Evolutionary conservation across 2,329 filamentous ascomycete genomes (phyloP), one percentile per base, ranked within the genome.

Genomic region (Stenocarpella maydis): DNA sequence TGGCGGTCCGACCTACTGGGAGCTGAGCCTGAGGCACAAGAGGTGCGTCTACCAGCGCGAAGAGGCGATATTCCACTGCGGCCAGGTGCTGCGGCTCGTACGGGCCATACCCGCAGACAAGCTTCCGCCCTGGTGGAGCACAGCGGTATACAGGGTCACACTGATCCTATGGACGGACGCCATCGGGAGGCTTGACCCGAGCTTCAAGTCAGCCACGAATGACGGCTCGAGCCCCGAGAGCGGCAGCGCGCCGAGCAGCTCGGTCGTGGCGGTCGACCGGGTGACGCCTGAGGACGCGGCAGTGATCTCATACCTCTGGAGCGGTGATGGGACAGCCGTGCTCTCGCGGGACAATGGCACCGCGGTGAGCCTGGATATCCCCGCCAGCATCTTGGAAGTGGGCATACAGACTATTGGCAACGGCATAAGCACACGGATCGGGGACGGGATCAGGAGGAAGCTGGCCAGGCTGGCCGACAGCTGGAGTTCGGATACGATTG

Each of bases 111-210:
- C 87, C 2, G 80, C 81, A 37, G 85, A 88, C 60, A 82, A 86
- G 3, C 85, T 89, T 26, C 91, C 91, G 7, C 86, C 85, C 45
- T 93, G 91, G 91, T 93, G 90, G 90, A 82, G 88, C n/a, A 87
- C 85, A 1, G 90, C 90, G 3, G 81, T 92, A 49, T 92, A 93
- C 76, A 88, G 91, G n/a, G 90, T 85, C 2, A 85, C 85, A 4
- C 80, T 91, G 68, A 85, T 90, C 49, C 80, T 91, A 2, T 91
- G 89, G 89, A 83, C 85, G 2, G 87, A 91, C 73, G 87, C 88
- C 73, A 78, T 91, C 81, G 75, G 71, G 7, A 83, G 84, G 69
- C 82, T 85, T 69, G 84, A 88, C 69, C 75, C 76, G 24, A 76
- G 73, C 72, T 80, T 82, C 72, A 78, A 80, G 70, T 76, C 68